Evolutionary conservation across 805 yeast genomes (phyloP).

Genomic region (Candida andamanensis): DNA sequence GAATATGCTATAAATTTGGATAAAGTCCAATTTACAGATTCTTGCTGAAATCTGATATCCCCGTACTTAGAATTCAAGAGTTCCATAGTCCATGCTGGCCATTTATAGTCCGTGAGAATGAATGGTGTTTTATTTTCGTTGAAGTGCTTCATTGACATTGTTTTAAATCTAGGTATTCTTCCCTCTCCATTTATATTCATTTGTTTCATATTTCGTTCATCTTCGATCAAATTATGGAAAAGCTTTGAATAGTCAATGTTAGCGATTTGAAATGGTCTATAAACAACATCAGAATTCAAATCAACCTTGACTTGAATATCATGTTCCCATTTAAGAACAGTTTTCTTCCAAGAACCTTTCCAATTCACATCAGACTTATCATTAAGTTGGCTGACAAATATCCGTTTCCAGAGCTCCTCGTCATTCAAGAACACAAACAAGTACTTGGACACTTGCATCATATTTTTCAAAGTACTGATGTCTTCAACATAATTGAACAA

Average conservation of each 20-base stretch:
- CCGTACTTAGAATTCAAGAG: slow-evolving; percentile 51
- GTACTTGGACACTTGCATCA: slow-evolving; percentile 59
- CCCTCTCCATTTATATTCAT: slow-evolving; percentile 23
- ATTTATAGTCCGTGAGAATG: slow-evolving; percentile 44
- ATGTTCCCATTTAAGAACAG: slow-evolving; percentile 40
- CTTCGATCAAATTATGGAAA: slow-evolving; percentile 45
- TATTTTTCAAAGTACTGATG: slow-evolving; percentile 41
- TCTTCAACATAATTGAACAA: slow-evolving; percentile 36
- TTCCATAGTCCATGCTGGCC: slow-evolving; percentile 64
- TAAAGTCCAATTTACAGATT: slow-evolving; percentile 77
- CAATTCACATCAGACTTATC: slow-evolving; percentile 32
- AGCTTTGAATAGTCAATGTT: slow-evolving; percentile 54
- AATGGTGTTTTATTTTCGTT: slow-evolving; percentile 59
- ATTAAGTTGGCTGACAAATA: slow-evolving; percentile 31
- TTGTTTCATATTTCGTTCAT: slow-evolving; percentile 34
- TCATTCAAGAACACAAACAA: slow-evolving; percentile 68
- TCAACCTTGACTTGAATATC: slow-evolving; percentile 45
- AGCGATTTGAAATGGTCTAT: slow-evolving; percentile 79
- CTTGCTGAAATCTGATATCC: slow-evolving; percentile 68
- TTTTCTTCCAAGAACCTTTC: slow-evolving; percentile 79
- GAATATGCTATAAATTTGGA: slow-evolving; percentile 58
- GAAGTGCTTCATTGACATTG: slow-evolving; percentile 46
- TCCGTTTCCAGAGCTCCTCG: slow-evolving; percentile 77
- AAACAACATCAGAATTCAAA: slow-evolving; percentile 67
- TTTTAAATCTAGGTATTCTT: slow-evolving; percentile 50